Conservation (phyloP, 495 filamentous ascomycete species). For the Trichoderma parareesei region DNA sequence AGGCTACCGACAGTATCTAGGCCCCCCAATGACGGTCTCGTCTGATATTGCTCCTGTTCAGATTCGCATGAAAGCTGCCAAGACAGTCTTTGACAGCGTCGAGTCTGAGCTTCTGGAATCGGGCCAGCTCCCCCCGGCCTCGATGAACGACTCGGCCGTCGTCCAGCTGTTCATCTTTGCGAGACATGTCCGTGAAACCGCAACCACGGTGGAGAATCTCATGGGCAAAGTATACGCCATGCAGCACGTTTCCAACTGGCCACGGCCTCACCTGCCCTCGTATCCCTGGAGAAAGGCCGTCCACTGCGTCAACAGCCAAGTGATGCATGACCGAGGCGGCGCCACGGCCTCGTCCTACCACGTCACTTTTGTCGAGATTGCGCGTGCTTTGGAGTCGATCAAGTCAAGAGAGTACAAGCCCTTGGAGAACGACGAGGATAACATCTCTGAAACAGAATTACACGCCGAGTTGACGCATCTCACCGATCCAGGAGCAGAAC, state of each 20-base stretch:
- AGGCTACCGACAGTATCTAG: conserved; percentile 31
- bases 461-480: conserved; percentile 19
- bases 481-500: conserved; percentile 19
- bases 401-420: conserved; percentile 34
- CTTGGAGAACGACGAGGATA: conserved; percentile 26
- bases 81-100: conserved; percentile 26
- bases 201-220: conserved; percentile 37
- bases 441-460: conserved; percentile 20
- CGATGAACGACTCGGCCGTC: conserved; percentile 30
- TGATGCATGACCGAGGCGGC: conserved; percentile 50
- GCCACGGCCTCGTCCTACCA: conserved; percentile 33
- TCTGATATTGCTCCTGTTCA: conserved; percentile 28
- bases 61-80: conserved; percentile 24
- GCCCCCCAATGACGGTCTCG: conserved; percentile 25
- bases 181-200: conserved; percentile 46
- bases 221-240: conserved; percentile 39
- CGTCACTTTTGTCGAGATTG: conserved; percentile 14
- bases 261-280: conserved; percentile 34
- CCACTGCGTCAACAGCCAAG: conserved; percentile 46
- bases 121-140: background rate
- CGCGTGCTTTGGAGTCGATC: conserved; percentile 43
- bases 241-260: conserved; percentile 30
- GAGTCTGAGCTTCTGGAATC: conserved; percentile 26
- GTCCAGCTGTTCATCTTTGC: conserved; percentile 48
- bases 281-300: conserved; percentile 46